A percentile compares a stretch with the other conserved stretches of the same genome.
Conservation (phyloP, 2,329 filamentous ascomycete species). For the Xylaria sp. region DNA sequence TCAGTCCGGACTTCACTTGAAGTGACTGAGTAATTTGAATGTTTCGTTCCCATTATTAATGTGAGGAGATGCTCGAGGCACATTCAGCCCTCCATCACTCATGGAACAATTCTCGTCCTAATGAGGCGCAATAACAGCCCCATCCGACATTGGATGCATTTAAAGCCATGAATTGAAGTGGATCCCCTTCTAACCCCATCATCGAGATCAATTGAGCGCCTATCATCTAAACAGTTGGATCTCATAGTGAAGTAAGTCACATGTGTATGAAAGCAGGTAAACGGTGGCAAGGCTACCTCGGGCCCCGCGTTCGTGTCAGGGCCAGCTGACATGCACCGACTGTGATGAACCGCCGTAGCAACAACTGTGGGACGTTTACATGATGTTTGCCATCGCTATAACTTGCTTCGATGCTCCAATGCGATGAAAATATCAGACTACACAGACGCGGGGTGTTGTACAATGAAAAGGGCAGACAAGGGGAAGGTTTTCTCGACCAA, state of each 20-base stretch:
- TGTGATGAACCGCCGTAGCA: slow-evolving; percentile 12
- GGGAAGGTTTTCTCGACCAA: background rate
- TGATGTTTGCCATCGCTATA: background rate
- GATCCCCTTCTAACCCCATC: slow-evolving; percentile 15
- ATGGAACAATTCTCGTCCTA: background rate
- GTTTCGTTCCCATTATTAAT: background rate
- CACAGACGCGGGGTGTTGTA: slow-evolving; percentile 26
- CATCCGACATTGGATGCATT: background rate
- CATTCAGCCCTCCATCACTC: background rate
- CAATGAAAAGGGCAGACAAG: slow-evolving; percentile 4
- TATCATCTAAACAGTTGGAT: slow-evolving; percentile 7
- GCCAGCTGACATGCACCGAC: background rate
- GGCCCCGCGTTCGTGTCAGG: slow-evolving; percentile 14
- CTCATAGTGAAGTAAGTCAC: slow-evolving; percentile 10
- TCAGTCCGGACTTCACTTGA: background rate
- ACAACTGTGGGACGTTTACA: slow-evolving; percentile 9
- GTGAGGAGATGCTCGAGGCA: background rate
- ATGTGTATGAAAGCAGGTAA: slow-evolving; percentile 1
- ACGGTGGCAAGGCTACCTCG: slow-evolving; percentile 15
- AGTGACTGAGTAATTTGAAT: background rate
- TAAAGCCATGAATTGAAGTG: slow-evolving; percentile 9
- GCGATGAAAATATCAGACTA: background rate
- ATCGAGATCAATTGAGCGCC: background rate
- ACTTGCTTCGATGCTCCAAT: background rate
- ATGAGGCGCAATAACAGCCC: background rate